Base-by-base conservation (phyloP, 2,329 filamentous ascomycete genomes). In the Ascocoryne sarcoides region DNA sequence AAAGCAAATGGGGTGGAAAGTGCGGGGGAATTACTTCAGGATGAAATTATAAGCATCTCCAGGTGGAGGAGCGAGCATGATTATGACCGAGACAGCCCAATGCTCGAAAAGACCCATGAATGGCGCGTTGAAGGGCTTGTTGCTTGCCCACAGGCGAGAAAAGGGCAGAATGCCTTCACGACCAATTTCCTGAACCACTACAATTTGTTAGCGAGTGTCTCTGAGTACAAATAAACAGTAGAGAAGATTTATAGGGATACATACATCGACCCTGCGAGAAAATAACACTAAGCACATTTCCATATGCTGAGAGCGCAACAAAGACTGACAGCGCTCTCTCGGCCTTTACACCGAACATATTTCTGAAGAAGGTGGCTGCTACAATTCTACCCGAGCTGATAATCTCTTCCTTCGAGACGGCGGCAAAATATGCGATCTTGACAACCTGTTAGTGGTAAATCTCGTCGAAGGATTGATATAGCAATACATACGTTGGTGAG, bases 11-110 rank as follows among this genome's bases (percentile, higher is more conserved):
- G 26, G 17, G 16, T 19, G n/a, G n/a, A 26, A 19, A 8, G 23
- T 28, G 39, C 20, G 17, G 16, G 29, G 14, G n/a, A 28, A 20
- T 54, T 63, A 73, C 68, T 77, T 74, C 45, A 74, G 61, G 34
- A 74, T 66, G 51, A 79, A 80, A 61, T 77, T 78, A 60, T 79
- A 82, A 0, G 76, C 76, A 58, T 81, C 76, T 26, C 77, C 79
- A 2, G 78, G 75, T 2, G 79, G 79, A 26, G 79, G 77, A 0
- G 76, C 78, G 2, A 83, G 63, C 59, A 84, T 79, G 53, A 80
- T 77, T 42, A 82, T 71, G 34, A 79, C 69, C 0, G 71, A 79
- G 10, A 79, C 73, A 21, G 73, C 56, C 71, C 74, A 82, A 63
- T 81, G 76, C 64, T 75, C 70, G 44, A 77, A 76, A 2, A 80